Evolutionary conservation across 805 yeast species (phyloP), one percentile per base, ranked within the genome.

Genomic region (Pichia heedii): DNA sequence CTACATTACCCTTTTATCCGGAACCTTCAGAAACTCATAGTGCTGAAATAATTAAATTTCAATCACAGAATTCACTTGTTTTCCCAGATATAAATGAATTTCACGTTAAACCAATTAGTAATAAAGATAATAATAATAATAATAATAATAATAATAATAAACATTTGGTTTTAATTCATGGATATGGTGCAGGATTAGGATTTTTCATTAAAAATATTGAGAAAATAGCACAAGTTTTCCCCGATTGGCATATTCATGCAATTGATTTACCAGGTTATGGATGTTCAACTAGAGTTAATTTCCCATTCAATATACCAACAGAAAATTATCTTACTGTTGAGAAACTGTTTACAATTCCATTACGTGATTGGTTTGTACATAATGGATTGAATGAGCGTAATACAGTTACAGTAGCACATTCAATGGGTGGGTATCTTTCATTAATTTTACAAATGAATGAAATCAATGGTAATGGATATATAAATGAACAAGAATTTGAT

Each of bases 191-290:
- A 0, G 85, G 95, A 1, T 73, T 88, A 13, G 90, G 94, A 22
- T 79, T 87, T 43, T 90, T 78, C 53, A 74, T 81, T 54, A 76
- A 81, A 48, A 90, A 85, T 56, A 76, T 85, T 50, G 74, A 73
- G 37, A 48, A 49, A 12, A 26, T 58, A 19, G 56, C 65, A 0
- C 35, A 44, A 13, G 24, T 53, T 44, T 52, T 61, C 21, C 65
- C 73, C 24, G 65, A 71, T 34, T 84, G 93, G 84, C 73, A 81
- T 43, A 68, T 89, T 37, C 96, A 87, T 64, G 84, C 96, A 0
- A 73, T 90, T 3, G 98, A 90, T 57, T 64, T 89, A 43, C 72
- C 87, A 2, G 98, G 98, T 0, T 90, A 84, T 62, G 98, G 97
- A 1, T 78, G 85, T 45, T 84, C 95, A 1, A 76, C 95, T 2